These are phyloP conservation scores for Nitzschia sp. DNA, from an alignment of 108 stramenopile species.

Conservation along the genomic window DNA sequence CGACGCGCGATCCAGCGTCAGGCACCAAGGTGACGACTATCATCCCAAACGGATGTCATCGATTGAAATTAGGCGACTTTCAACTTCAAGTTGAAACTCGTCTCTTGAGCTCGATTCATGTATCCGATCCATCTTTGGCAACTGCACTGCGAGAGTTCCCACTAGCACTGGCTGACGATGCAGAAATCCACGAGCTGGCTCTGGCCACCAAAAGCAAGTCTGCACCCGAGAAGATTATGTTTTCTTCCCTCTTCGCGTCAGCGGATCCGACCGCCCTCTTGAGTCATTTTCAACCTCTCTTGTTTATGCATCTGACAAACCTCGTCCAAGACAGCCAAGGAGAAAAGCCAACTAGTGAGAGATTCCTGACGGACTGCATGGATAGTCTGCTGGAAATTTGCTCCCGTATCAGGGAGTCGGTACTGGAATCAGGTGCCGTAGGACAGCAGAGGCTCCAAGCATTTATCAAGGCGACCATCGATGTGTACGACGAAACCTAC, in stretches of 20 bases:
- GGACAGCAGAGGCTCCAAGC: slow-evolving; percentile 2
- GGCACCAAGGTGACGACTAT: slow-evolving; percentile 64
- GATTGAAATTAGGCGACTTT: slow-evolving; percentile 76
- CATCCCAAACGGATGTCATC: slow-evolving; percentile 81
- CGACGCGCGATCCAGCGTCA: slow-evolving; percentile 51
- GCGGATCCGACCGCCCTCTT: slow-evolving; percentile 37
- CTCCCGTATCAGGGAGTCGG: slow-evolving; percentile 18
- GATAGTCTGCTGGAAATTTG: slow-evolving; percentile 46
- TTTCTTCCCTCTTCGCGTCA: slow-evolving; percentile 23
- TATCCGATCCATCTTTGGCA: slow-evolving; percentile 70
- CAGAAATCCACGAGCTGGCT: slow-evolving; percentile 15
- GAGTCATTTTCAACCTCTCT: slow-evolving; percentile 41
- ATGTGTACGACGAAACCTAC: slow-evolving; percentile 39
- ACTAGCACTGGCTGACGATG: slow-evolving; percentile 9
- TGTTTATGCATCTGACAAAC: slow-evolving; percentile 45
- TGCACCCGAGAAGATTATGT: slow-evolving; percentile 8
- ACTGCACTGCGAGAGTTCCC: slow-evolving; percentile 70
- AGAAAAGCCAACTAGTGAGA: neutral
- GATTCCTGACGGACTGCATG: slow-evolving; percentile 38
- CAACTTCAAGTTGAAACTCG: slow-evolving; percentile 77
- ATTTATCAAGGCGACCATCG: slow-evolving; percentile 27
- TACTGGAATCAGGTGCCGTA: neutral
- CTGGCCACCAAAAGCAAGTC: neutral
- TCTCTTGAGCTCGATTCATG: slow-evolving; percentile 68
- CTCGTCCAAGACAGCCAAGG: slow-evolving; percentile 22